These are phyloP conservation scores for Firmiana major DNA, from an alignment of 345 rosid genomes.

Conservation along the genomic window DNA sequence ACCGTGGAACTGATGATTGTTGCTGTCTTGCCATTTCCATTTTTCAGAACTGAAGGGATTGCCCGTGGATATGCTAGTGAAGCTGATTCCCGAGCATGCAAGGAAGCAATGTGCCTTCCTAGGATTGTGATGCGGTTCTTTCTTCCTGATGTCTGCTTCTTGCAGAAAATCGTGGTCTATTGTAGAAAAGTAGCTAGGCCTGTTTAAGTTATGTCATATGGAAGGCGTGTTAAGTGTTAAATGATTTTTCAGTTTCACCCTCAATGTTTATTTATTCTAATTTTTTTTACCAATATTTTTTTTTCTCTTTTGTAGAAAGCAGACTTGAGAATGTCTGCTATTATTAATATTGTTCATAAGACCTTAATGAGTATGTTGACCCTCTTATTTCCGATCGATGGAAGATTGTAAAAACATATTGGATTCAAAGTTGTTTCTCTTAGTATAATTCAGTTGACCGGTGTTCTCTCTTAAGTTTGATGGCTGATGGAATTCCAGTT, in stretches of 20 bases:
- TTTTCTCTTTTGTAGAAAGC: conserved; percentile 5
- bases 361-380: conserved; percentile 18
- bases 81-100: conserved; percentile 66
- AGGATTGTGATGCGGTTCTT: conserved; percentile 35
- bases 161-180: conserved; percentile 20
- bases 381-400: not conserved
- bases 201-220: conserved; percentile 18
- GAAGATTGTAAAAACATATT: not conserved
- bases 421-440: not conserved
- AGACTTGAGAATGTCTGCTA: not conserved
- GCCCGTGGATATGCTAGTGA: conserved; percentile 47
- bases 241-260: not conserved
- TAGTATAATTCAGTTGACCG: not conserved
- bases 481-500: not conserved
- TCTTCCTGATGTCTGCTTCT: conserved; percentile 30
- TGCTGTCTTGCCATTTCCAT: not conserved
- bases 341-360: conserved; percentile 1
- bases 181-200: conserved; percentile 24
- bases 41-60: conserved; percentile 72
- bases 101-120: conserved; percentile 50
- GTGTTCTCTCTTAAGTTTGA: not conserved
- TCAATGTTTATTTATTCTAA: conserved; percentile 25
- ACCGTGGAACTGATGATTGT: not conserved
- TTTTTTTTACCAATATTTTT: conserved; percentile 1
- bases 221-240: conserved; percentile 18